Evolutionary conservation across 2,329 filamentous ascomycete species (phyloP).

Genomic region (Helotiales sp.): DNA sequence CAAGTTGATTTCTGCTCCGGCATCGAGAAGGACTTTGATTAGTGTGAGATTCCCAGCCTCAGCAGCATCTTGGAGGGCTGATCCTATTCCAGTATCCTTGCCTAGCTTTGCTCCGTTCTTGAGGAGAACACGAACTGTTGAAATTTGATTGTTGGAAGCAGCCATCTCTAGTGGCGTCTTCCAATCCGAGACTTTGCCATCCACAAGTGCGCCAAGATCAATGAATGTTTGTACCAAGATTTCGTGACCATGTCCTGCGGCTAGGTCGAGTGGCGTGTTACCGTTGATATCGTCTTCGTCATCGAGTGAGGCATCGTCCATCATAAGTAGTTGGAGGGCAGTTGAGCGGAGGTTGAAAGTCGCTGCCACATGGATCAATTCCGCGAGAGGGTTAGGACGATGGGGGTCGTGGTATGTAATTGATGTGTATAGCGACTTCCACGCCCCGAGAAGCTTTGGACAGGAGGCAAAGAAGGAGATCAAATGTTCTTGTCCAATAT

Average conservation of each 20-base stretch:
- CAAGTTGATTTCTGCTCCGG: slow-evolving; percentile 8
- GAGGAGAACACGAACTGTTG: slow-evolving; percentile 16
- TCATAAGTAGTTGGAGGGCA: not conserved
- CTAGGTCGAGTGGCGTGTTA: slow-evolving; percentile 12
- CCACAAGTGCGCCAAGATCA: slow-evolving; percentile 7
- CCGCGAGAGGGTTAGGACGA: not conserved
- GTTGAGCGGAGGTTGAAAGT: slow-evolving; percentile 1
- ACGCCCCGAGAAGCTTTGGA: not conserved
- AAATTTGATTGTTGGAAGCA: slow-evolving; percentile 13
- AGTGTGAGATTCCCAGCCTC: not conserved
- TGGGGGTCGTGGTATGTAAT: not conserved
- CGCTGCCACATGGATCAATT: slow-evolving; percentile 12
- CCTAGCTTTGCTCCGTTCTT: slow-evolving; percentile 5
- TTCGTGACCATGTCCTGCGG: slow-evolving; percentile 6
- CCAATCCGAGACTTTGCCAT: not conserved
- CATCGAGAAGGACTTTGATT: slow-evolving; percentile 2
- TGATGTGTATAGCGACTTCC: slow-evolving; percentile 6
- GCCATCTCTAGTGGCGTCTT: slow-evolving; percentile 4
- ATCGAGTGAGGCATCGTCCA: not conserved
- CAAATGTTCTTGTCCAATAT: slow-evolving; percentile 3
- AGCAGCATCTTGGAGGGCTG: slow-evolving; percentile 6
- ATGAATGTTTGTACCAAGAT: slow-evolving; percentile 7
- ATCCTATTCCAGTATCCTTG: not conserved
- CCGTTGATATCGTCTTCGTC: not conserved
- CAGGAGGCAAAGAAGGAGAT: not conserved